phyloP scores from a whole-genome alignment of 2,329 filamentous ascomycete species.

The Fusarium sp. region DNA sequence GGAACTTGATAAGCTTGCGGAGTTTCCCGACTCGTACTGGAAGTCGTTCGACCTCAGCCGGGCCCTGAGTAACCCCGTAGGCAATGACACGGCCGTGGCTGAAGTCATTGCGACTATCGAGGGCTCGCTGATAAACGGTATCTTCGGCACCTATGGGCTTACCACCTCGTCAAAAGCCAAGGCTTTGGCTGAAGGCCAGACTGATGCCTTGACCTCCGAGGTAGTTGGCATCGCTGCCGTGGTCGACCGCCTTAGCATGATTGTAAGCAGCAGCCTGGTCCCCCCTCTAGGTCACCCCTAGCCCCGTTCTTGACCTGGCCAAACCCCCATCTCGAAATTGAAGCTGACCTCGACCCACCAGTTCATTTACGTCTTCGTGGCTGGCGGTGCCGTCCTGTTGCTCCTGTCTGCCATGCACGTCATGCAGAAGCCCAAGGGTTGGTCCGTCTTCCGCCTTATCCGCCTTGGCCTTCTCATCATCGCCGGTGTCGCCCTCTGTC shows the following conservation, averaged over 20 bases:
- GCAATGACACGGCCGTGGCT: not conserved
- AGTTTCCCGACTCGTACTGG: not conserved
- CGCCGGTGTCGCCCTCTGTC: not conserved
- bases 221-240: too few relatives aligned
- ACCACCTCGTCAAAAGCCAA: not conserved
- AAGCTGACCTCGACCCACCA: not conserved
- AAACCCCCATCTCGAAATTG: not conserved
- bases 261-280: not conserved
- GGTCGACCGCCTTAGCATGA: not conserved
- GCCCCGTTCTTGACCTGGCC: not conserved
- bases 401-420: not conserved
- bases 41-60: rapidly evolving
- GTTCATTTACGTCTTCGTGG: not conserved
- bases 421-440: not conserved
- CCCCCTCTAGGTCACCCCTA: not conserved
- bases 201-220: not conserved
- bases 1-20: rapidly evolving
- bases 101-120: rapidly evolving
- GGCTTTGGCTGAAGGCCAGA: not conserved
- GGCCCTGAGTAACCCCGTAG: not conserved
- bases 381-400: not conserved
- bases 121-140: not conserved
- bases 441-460: not conserved
- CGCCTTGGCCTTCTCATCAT: not conserved
- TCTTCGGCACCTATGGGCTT: not conserved